These are phyloP conservation scores for Ophiostoma perfectum DNA, from an alignment of 2,329 filamentous ascomycete genomes.

Conservation along the genomic window DNA sequence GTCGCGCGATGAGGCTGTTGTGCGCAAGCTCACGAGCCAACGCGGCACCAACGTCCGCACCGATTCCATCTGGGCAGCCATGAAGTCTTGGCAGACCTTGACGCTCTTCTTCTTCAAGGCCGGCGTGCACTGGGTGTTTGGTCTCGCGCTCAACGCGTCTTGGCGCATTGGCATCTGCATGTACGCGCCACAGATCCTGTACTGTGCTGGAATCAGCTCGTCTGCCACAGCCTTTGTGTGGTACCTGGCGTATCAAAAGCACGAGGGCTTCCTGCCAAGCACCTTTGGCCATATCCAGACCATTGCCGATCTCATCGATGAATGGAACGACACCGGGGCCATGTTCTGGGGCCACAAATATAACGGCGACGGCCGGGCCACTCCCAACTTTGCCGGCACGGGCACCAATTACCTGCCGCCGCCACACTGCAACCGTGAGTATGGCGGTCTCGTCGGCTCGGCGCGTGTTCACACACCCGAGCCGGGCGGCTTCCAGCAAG, in stretches of 20 bases:
- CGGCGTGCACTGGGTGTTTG: conserved; percentile 34
- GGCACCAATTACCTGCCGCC: neutral
- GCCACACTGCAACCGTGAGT: neutral
- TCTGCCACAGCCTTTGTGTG: conserved; percentile 20
- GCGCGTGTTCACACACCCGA: too few species aligned
- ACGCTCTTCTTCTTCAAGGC: conserved; percentile 32
- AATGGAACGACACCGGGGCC: conserved; percentile 27
- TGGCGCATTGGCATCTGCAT: conserved; percentile 32
- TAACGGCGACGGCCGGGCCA: neutral
- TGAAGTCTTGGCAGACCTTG: conserved; percentile 31
- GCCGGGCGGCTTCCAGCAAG: too few species aligned
- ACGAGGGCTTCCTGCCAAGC: conserved; percentile 29
- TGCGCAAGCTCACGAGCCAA: conserved; percentile 27
- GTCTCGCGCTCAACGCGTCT: conserved; percentile 31
- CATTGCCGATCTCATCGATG: conserved; percentile 33
- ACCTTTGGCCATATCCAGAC: conserved; percentile 34
- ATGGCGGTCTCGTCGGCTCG: neutral
- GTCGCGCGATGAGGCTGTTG: conserved; percentile 31
- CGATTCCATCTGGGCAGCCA: conserved; percentile 31
- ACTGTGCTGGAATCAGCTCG: conserved; percentile 25
- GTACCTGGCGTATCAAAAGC: neutral
- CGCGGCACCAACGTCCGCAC: conserved; percentile 30
- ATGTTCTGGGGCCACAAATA: neutral
- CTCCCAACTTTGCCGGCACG: neutral
- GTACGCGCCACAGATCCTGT: conserved; percentile 33